Percentiles rank a stretch among this genome's conserved stretches.
These are phyloP conservation scores for Pleurostoma richardsiae DNA, from an alignment of 2,329 filamentous ascomycete genomes.

Conservation along the genomic window DNA sequence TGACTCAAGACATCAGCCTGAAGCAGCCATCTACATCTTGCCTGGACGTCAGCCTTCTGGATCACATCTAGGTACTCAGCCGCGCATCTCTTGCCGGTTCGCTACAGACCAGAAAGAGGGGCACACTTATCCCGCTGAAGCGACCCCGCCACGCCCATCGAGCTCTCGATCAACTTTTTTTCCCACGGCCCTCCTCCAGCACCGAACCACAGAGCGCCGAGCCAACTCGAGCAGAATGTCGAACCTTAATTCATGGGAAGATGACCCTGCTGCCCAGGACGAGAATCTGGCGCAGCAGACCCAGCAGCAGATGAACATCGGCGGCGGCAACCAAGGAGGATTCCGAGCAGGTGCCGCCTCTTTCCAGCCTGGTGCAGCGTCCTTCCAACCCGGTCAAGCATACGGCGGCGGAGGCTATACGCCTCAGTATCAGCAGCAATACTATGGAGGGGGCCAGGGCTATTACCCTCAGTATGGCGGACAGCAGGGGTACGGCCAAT, in stretches of 20 bases:
- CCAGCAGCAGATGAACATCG: constrained; percentile 71
- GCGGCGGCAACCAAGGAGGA: constrained; percentile 42
- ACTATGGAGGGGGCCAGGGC: constrained; percentile 36
- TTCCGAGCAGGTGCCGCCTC: constrained; percentile 65
- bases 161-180: too few relatives aligned
- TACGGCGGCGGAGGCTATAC: constrained; percentile 55
- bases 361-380: constrained; percentile 67
- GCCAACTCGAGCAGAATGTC: constrained; percentile 56
- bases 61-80: too few relatives aligned
- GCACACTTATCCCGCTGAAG: too few relatives aligned
- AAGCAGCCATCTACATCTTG: too few relatives aligned
- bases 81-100: too few relatives aligned
- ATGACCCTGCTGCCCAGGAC: constrained; percentile 73
- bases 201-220: too few relatives aligned
- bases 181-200: too few relatives aligned
- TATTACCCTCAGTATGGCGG: constrained; percentile 54
- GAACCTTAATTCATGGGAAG: constrained; percentile 92
- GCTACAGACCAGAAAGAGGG: too few relatives aligned
- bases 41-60: too few relatives aligned
- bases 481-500: constrained; percentile 40
- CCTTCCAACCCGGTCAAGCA: constrained; percentile 68
- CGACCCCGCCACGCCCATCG: too few relatives aligned
- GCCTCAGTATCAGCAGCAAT: constrained; percentile 45
- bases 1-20: too few relatives aligned
- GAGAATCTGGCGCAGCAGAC: constrained; percentile 73